Percentiles rank a stretch among this genome's conserved stretches.
These are phyloP conservation scores for Cryoendolithus antarcticus DNA, from an alignment of 2,329 filamentous ascomycete species.

Conservation along the genomic window DNA sequence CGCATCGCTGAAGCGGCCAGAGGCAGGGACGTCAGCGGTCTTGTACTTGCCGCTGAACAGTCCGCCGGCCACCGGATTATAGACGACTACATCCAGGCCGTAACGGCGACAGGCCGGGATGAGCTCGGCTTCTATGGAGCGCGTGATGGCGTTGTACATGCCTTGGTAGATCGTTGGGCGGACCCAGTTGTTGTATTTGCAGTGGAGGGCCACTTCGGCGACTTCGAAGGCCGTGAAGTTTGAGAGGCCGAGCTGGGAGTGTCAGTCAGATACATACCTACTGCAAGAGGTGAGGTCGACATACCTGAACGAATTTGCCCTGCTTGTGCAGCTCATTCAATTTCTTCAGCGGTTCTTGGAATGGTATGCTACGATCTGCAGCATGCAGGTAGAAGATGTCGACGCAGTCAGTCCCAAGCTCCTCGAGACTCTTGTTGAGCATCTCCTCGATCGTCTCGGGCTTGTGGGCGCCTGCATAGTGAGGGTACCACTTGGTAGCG, in stretches of 20 bases:
- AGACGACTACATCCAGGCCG: slow-evolving; percentile 62
- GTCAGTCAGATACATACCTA: no score
- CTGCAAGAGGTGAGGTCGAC: no score
- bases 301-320: slow-evolving; percentile 55
- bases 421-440: slow-evolving; percentile 54
- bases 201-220: slow-evolving; percentile 65
- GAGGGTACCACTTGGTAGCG: slow-evolving; percentile 65
- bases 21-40: slow-evolving; percentile 47
- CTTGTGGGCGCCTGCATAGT: slow-evolving; percentile 42
- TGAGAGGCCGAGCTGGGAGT: slow-evolving; percentile 52
- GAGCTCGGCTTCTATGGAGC: slow-evolving; percentile 60
- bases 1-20: slow-evolving; percentile 55
- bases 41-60: slow-evolving; percentile 68
- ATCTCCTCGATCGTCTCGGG: slow-evolving; percentile 48
- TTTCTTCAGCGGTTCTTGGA: slow-evolving; percentile 63
- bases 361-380: slow-evolving; percentile 44
- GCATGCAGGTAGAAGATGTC: slow-evolving; percentile 70
- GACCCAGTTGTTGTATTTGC: slow-evolving; percentile 65
- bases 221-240: slow-evolving; percentile 80
- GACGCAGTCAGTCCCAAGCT: slow-evolving; percentile 56
- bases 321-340: slow-evolving; percentile 69
- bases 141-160: slow-evolving; percentile 42
- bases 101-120: slow-evolving; percentile 60
- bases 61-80: slow-evolving; percentile 68
- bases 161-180: slow-evolving; percentile 69